phyloP scores from a whole-genome alignment of 2,329 filamentous ascomycete species.

The Domatiomyces globalis region DNA sequence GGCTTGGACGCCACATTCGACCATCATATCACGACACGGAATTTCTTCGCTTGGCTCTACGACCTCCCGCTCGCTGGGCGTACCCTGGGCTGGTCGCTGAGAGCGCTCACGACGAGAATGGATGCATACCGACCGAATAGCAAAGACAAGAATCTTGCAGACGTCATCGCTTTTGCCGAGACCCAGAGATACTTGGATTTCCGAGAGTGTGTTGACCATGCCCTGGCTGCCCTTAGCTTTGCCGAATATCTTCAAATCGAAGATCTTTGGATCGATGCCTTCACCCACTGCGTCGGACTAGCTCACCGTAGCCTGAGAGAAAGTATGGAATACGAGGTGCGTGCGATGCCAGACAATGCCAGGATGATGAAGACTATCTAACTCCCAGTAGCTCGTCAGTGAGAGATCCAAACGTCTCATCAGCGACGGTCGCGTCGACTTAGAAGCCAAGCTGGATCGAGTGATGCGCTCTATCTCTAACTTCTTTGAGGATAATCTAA shows the following conservation, averaged over 20 bases:
- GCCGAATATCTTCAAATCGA: constrained; percentile 51
- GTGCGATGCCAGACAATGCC: background rate
- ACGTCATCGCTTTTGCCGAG: constrained; percentile 52
- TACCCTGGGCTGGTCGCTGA: constrained; percentile 49
- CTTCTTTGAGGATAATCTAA: constrained; percentile 60
- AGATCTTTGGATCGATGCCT: constrained; percentile 58
- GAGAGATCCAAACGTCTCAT: constrained; percentile 50
- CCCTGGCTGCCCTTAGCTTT: constrained; percentile 52
- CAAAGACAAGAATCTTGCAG: constrained; percentile 43
- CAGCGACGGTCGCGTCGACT: constrained; percentile 46
- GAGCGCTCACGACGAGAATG: constrained; percentile 52
- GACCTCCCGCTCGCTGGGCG: constrained; percentile 15
- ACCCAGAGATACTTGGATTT: constrained; percentile 57
- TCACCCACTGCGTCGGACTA: constrained; percentile 70
- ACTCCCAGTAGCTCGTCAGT: constrained; percentile 23
- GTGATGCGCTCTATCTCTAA: constrained; percentile 45
- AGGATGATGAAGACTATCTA: background rate
- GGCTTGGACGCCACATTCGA: constrained; percentile 14
- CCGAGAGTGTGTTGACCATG: constrained; percentile 50
- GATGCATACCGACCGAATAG: constrained; percentile 41
- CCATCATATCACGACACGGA: constrained; percentile 17
- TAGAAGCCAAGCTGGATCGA: constrained; percentile 48
- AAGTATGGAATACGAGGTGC: constrained; percentile 14
- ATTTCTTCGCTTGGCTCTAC: constrained; percentile 19
- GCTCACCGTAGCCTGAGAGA: constrained; percentile 13